Conservation (phyloP, 1,284 basidiomycete genomes). For the Takashimella tepidaria region DNA sequence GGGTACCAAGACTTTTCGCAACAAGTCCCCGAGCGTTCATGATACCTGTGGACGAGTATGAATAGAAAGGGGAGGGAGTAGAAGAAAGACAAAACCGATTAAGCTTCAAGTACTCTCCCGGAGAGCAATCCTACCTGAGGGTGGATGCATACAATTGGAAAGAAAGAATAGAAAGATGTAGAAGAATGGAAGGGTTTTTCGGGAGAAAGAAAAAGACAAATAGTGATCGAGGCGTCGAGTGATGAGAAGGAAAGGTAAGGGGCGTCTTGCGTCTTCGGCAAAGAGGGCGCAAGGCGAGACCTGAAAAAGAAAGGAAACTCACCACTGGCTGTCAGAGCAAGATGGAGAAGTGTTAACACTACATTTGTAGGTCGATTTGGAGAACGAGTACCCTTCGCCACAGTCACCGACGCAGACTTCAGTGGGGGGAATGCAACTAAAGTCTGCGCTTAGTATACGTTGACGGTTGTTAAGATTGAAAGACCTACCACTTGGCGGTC, state of each 20-base stretch:
- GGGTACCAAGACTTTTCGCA: conserved; percentile 25
- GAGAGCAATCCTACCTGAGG: background rate
- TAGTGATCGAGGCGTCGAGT: background rate
- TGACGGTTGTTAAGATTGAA: conserved; percentile 1
- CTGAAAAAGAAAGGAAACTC: conserved; percentile 1
- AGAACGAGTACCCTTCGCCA: conserved; percentile 40
- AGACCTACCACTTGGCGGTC: background rate
- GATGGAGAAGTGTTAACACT: conserved; percentile 13
- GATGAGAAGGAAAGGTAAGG: background rate
- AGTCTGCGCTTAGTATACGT: background rate
- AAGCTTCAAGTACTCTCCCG: background rate
- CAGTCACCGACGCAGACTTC: conserved; percentile 35
- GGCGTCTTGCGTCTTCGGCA: background rate
- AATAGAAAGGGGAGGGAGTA: too few species aligned
- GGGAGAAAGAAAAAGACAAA: background rate
- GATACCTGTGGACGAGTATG: conserved; percentile 17
- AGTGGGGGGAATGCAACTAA: conserved; percentile 27
- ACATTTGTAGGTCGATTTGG: conserved; percentile 27
- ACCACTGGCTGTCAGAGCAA: conserved; percentile 27
- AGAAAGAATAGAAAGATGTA: too few species aligned
- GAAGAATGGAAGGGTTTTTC: background rate
- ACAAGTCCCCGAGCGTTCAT: conserved; percentile 28
- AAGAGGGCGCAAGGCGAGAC: background rate
- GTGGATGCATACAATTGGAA: too few species aligned
- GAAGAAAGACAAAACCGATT: too few species aligned